Evolutionary conservation across 176 grass and related monocot genomes (phyloP).

Genomic region (Musa troglodytarum): DNA sequence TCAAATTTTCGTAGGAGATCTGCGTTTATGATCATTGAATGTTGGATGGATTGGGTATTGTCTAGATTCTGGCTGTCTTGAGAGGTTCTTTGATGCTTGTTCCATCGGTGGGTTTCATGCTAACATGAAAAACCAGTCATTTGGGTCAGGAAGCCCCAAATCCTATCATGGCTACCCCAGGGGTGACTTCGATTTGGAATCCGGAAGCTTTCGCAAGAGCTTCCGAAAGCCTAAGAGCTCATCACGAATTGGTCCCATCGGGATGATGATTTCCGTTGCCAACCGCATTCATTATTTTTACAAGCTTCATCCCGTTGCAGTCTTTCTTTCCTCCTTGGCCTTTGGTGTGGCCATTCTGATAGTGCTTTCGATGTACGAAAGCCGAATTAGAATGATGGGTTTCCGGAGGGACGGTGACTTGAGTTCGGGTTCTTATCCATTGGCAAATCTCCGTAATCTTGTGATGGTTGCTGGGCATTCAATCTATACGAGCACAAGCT

Average conservation of each 20-base stretch:
- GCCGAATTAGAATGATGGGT: conserved; percentile 45
- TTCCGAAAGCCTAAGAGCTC: conserved; percentile 43
- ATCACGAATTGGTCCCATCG: conserved; percentile 36
- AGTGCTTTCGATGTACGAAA: conserved; percentile 63
- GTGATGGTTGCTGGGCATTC: conserved; percentile 93
- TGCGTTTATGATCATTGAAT: too few relatives aligned
- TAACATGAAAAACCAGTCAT: conserved; percentile 59
- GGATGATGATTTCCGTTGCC: conserved; percentile 23
- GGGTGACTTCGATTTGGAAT: conserved; percentile 66
- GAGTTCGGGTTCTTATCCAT: conserved; percentile 37
- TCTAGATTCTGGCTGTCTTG: too few relatives aligned
- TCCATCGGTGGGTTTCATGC: background rate
- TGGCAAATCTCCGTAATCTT: conserved; percentile 48
- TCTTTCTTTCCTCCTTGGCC: conserved; percentile 53
- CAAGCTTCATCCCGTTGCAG: conserved; percentile 59
- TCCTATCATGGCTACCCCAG: conserved; percentile 69
- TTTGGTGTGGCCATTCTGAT: conserved; percentile 53
- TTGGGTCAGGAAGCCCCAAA: conserved; percentile 58
- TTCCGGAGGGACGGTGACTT: conserved; percentile 16
- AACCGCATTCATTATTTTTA: conserved; percentile 42
- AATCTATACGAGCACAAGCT: conserved; percentile 62
- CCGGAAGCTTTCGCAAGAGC: conserved; percentile 39
- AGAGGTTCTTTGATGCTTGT: too few relatives aligned
- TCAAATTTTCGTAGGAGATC: too few relatives aligned
- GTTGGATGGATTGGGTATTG: too few relatives aligned